Conservation (phyloP, 139 green algal species). For the Yamagishiella unicocca region DNA sequence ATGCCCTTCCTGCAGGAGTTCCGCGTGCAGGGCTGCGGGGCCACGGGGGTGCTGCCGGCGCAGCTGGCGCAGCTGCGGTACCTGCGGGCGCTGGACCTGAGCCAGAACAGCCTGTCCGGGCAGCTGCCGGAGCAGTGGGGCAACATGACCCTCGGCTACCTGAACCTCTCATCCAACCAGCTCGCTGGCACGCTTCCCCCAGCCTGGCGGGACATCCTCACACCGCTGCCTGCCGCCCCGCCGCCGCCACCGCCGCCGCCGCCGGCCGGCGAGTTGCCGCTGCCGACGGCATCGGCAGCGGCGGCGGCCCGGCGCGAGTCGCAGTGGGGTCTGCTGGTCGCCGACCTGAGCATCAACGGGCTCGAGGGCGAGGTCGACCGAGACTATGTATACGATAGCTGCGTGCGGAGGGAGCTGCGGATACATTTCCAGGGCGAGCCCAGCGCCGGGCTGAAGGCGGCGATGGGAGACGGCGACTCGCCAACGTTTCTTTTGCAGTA, state of each 20-base stretch:
- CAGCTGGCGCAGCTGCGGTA: slow-evolving; percentile 12
- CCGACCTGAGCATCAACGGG: slow-evolving; percentile 27
- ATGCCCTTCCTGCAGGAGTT: slow-evolving; percentile 51
- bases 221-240: neutral
- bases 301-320: neutral
- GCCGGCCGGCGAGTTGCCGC: neutral
- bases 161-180: slow-evolving; percentile 50
- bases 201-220: slow-evolving; percentile 20
- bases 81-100: slow-evolving; percentile 49
- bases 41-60: neutral
- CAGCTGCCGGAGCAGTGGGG: neutral
- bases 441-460: neutral
- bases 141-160: slow-evolving; percentile 42
- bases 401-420: neutral
- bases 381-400: slow-evolving; percentile 9
- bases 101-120: neutral
- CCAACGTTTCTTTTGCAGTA: slow-evolving; percentile 31
- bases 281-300: neutral
- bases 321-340: neutral
- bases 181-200: slow-evolving; percentile 37
- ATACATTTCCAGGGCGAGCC: slow-evolving; percentile 22
- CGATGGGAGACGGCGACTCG: neutral
- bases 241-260: neutral
- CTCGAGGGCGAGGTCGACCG: slow-evolving; percentile 8
- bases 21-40: slow-evolving; percentile 11